These are phyloP conservation scores for Claviceps arundinis DNA, from an alignment of 2,329 filamentous ascomycete species.

Conservation along the genomic window DNA sequence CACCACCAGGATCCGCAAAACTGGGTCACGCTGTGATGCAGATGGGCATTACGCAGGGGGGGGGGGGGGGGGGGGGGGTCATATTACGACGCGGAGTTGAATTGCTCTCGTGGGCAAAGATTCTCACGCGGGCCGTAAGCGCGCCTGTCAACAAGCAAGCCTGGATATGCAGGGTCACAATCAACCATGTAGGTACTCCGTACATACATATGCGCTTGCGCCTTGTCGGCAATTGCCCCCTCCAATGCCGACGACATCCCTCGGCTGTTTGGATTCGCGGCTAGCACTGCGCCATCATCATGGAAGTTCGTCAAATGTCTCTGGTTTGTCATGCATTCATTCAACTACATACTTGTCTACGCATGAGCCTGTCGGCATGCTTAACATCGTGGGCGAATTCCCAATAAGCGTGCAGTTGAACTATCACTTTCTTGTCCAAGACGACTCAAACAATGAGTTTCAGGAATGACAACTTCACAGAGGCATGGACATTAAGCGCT, in stretches of 20 bases:
- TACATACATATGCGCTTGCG: no score
- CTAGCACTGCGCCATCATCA: no score
- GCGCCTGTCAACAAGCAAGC: not conserved
- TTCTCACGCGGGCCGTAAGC: not conserved
- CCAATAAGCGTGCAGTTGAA: not conserved
- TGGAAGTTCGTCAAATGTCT: no score
- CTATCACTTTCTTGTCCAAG: not conserved
- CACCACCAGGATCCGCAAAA: conserved; percentile 2
- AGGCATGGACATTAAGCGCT: not conserved
- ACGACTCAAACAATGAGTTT: no score
- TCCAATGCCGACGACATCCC: not conserved
- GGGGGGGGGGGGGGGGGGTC: not conserved
- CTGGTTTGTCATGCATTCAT: not conserved
- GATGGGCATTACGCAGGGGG: not conserved
- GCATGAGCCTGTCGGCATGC: not conserved
- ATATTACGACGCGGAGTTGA: conserved; percentile 5
- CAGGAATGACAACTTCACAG: no score
- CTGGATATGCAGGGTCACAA: not conserved
- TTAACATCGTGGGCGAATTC: not conserved
- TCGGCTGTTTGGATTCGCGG: not conserved
- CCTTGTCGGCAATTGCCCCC: conserved; percentile 5
- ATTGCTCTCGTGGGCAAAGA: not conserved
- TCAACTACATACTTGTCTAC: not conserved
- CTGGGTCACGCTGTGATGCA: not conserved
- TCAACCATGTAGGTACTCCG: not conserved